Base-by-base conservation (phyloP, 1,139 yeast species). In the Fermentozyma sake region DNA sequence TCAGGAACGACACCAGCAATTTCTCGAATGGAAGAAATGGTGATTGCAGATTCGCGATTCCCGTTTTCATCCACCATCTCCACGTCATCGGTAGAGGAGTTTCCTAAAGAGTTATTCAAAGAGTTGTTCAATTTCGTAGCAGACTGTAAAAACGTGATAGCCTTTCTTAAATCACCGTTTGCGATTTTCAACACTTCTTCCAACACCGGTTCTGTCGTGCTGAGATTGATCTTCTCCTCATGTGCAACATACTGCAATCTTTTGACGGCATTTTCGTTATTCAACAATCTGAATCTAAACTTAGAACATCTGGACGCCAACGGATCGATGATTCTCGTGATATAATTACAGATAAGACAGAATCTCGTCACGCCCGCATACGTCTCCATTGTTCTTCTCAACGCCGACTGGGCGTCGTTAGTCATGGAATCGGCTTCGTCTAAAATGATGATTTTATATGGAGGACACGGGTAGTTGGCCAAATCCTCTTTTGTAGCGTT, bases 361-460 rank as follows among this genome's bases (percentile, higher is more conserved):
- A 91, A 91, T 42, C 99, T 68, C 1, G 98, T 91, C 27, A 89
- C 89, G 24, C 74, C 74, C 3, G 96, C 83, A 56, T 87, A 91
- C 5, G 82, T 85, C 52, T 91, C 99, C 96, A 91, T 91, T 2
- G 96, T 91, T 55, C 98, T 73, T 58, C 98, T 76, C 36, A 91
- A 63, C 0, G 98, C 98, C 26, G 91, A 74, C 52, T 91, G 98
- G 0, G 98, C 98, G 55, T 91, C 98, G 26, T 84, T 76, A n/a
- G 98, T 91, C 98, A 91, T 91, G 12, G 95, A 84, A 53, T 91
- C 98, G 1, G 98, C 98, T 56, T 91, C 98, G 59, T 91, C 97
- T 30, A 89, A 57, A 26, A 86, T 82, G 36, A 79, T 76, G 43
- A 83, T 80, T 51, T 89, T 89, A 55, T 82, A 89, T 5, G 96